phyloP scores from a whole-genome alignment of 768 basidiomycete genomes.

The Amanita rubescens region DNA sequence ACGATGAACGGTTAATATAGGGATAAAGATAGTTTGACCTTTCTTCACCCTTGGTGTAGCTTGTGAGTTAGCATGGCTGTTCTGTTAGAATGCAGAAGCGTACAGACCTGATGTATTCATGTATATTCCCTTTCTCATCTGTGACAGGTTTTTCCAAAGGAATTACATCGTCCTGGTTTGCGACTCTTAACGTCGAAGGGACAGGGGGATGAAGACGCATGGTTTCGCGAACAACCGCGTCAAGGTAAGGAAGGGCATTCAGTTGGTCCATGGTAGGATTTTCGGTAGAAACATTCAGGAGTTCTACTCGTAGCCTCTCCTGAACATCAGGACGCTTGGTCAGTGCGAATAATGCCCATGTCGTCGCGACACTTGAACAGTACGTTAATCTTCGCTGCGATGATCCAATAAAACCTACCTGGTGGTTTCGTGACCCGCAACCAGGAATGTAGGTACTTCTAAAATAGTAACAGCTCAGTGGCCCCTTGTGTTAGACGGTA shows the following conservation, averaged over 20 bases:
- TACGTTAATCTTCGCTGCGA: not conserved
- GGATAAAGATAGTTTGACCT: constrained; percentile 39
- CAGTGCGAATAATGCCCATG: constrained; percentile 57
- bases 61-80: not conserved
- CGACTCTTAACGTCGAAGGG: constrained; percentile 31
- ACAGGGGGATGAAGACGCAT: constrained; percentile 52
- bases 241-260: constrained; percentile 61
- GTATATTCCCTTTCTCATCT: constrained; percentile 34
- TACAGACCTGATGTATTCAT: constrained; percentile 32
- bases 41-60: constrained; percentile 30
- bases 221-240: constrained; percentile 53
- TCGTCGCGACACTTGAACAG: constrained; percentile 31
- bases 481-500: not conserved
- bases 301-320: constrained; percentile 49
- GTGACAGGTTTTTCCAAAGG: constrained; percentile 40
- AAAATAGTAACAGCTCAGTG: not conserved
- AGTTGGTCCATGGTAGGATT: constrained; percentile 66
- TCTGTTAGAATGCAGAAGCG: not conserved
- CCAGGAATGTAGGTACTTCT: constrained; percentile 58
- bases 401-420: constrained; percentile 21
- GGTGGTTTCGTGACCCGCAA: constrained; percentile 56
- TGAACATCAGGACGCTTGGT: constrained; percentile 42
- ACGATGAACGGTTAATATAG: constrained; percentile 46
- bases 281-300: constrained; percentile 42
- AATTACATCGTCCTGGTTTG: constrained; percentile 45